Evolutionary conservation across 352 stramenopile genomes (phyloP), one percentile per base, ranked within the genome.

Genomic region (Pythium oligandrum): DNA sequence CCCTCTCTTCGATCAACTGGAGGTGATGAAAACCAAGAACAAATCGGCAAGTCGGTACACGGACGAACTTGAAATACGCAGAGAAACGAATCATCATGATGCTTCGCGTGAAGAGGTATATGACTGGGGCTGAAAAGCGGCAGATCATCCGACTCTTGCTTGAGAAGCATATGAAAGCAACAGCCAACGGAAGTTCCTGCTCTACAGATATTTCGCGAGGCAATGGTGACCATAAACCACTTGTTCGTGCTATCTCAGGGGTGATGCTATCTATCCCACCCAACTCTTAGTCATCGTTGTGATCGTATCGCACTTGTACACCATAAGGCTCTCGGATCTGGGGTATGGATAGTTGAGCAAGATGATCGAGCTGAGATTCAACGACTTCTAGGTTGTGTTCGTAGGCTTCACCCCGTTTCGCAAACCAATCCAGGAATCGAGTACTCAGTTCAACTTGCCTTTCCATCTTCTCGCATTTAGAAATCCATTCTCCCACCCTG

Each of bases 371-470:
- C 44, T 92, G 78, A 3, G 64, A 66, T 48, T 93, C 83, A 1
- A 93, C 66, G 6, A 88, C 50, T 4, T 77, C 63, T 2, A 90
- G 32, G 45, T 90, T 93, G 44, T 84, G 73, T 47, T 93, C 82
- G 44, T 88, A 90, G 4, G 75, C 73, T 34, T 88, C 79, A 0
- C 82, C 82, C 4, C 79, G 78, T 31, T 51, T 63, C 3, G 72
- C 70, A 61, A 89, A 93, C 80, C 83, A 93, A 35, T 81, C 68
- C 44, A 93, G 42, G 59, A 93, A 91, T 0, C 78, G 71, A 3
- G 78, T 75, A 40, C 72, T 83, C 38, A 88, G 45, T 35, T 69
- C 55, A 1, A 78, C 68, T 44, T 88, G 76, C 11, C 71, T 49
- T 26, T 75, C 63, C 2, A 87, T 45, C 30, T 72, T 51, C 1